Percentiles rank a stretch among this genome's conserved stretches.
These are phyloP conservation scores for Lipomyces orientalis DNA, from an alignment of 805 yeast genomes.

Conservation along the genomic window DNA sequence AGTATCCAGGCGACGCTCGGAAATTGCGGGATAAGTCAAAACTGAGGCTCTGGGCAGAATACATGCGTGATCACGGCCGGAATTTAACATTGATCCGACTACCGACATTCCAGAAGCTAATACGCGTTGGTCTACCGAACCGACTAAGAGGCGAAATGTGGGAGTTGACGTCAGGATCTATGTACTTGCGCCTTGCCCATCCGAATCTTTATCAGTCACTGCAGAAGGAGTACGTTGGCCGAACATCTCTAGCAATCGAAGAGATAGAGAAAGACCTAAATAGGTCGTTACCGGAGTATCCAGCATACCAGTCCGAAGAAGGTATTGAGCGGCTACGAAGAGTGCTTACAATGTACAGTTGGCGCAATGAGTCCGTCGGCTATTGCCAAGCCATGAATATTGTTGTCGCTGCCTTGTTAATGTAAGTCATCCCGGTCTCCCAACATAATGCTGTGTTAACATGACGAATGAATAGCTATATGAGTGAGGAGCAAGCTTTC, in stretches of 20 bases:
- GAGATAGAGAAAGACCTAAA: constrained; percentile 96
- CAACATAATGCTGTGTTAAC: not conserved
- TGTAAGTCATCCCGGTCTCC: constrained; percentile 38
- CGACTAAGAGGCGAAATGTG: constrained; percentile 93
- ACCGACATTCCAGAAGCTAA: constrained; percentile 77
- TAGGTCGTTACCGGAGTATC: constrained; percentile 92
- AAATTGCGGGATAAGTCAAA: constrained; percentile 80
- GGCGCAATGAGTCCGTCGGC: constrained; percentile 97
- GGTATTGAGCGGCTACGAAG: constrained; percentile 86
- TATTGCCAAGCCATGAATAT: constrained; percentile 99
- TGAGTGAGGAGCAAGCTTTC: constrained; percentile 97
- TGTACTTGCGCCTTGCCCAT: constrained; percentile 70
- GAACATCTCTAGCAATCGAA: constrained; percentile 82
- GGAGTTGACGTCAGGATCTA: constrained; percentile 90
- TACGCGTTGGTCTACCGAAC: constrained; percentile 94
- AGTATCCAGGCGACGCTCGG: constrained; percentile 88
- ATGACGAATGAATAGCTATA: constrained; percentile 55
- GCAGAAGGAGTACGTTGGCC: constrained; percentile 64
- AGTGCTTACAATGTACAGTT: constrained; percentile 90
- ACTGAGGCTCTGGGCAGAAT: constrained; percentile 92
- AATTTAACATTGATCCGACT: constrained; percentile 77
- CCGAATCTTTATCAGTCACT: constrained; percentile 63
- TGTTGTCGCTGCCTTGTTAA: constrained; percentile 57
- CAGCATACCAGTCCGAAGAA: constrained; percentile 85
- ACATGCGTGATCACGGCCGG: constrained; percentile 81